Evolutionary conservation across 345 rosid species (phyloP).

Genomic region (Populus tremula): DNA sequence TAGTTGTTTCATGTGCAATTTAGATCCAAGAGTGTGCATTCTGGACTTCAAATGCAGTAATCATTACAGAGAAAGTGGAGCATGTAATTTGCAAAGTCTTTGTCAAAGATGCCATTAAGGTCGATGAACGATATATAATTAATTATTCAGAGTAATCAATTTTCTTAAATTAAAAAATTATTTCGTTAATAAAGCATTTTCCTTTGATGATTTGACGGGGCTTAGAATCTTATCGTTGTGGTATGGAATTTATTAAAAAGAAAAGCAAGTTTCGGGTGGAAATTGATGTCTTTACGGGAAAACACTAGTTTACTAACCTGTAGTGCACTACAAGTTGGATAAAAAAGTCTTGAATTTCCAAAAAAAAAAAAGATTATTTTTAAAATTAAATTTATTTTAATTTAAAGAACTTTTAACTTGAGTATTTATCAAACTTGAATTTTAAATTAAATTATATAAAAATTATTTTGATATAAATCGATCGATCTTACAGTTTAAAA

Average conservation of each 20-base stretch:
- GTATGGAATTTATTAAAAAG: background rate
- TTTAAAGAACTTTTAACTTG: too few relatives aligned
- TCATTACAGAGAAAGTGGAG: background rate
- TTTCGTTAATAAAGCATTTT: background rate
- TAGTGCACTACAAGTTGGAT: too few relatives aligned
- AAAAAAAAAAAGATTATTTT: too few relatives aligned
- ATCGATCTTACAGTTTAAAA: accelerated
- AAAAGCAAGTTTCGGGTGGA: background rate
- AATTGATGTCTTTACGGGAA: too few relatives aligned
- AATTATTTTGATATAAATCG: accelerated
- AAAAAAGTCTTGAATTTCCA: too few relatives aligned
- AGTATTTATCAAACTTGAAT: accelerated
- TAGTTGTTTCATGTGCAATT: background rate
- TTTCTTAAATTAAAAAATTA: too few relatives aligned
- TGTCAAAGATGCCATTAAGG: slow-evolving; percentile 3
- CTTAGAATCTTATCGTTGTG: background rate
- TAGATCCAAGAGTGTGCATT: background rate
- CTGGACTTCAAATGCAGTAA: background rate
- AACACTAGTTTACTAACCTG: too few relatives aligned
- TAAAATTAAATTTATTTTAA: too few relatives aligned
- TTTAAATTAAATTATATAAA: too few relatives aligned
- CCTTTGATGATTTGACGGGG: background rate
- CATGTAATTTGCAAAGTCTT: background rate
- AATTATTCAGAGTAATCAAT: too few relatives aligned
- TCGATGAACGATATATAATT: background rate